phyloP scores from a whole-genome alignment of 176 grass and related monocot genomes.

The Lolium perenne region DNA sequence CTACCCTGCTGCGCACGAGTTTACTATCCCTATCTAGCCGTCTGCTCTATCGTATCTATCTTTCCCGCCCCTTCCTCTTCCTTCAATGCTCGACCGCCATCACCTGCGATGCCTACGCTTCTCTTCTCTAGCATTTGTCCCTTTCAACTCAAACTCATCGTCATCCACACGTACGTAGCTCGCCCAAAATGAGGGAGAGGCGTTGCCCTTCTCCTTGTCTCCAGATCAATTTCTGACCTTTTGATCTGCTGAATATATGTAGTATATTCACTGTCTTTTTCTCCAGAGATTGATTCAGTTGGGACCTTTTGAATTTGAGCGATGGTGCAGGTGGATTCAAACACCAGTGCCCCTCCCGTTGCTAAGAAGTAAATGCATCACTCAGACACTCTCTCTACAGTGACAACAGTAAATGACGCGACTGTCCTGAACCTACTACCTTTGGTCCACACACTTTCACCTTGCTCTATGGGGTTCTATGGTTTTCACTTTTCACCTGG shows the following conservation, averaged over 20 bases:
- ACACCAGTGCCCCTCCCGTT: neutral
- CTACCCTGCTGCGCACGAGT: constrained; percentile 22
- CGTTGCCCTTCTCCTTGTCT: neutral
- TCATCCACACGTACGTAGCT: neutral
- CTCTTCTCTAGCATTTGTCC: neutral
- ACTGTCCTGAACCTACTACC: neutral
- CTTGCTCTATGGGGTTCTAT: neutral
- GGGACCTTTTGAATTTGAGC: neutral
- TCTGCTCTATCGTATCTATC: neutral
- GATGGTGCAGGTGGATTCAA: neutral
- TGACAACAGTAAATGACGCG: neutral
- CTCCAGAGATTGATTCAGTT: neutral
- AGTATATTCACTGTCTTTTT: neutral
- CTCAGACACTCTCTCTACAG: neutral
- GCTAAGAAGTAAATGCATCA: neutral
- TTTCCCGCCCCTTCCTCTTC: neutral
- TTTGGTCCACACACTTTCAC: neutral
- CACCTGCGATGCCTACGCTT: neutral
- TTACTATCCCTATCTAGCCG: neutral
- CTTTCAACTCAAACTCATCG: neutral
- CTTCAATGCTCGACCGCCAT: neutral
- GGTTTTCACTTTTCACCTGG: neutral
- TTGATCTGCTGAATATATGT: neutral
- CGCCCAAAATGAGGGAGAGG: neutral
- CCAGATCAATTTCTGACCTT: neutral